A percentile compares a stretch with the other conserved stretches of the same genome.
These are phyloP conservation scores for Dactylonectria estremocensis DNA, from an alignment of 2,329 filamentous ascomycete genomes.

Conservation along the genomic window DNA sequence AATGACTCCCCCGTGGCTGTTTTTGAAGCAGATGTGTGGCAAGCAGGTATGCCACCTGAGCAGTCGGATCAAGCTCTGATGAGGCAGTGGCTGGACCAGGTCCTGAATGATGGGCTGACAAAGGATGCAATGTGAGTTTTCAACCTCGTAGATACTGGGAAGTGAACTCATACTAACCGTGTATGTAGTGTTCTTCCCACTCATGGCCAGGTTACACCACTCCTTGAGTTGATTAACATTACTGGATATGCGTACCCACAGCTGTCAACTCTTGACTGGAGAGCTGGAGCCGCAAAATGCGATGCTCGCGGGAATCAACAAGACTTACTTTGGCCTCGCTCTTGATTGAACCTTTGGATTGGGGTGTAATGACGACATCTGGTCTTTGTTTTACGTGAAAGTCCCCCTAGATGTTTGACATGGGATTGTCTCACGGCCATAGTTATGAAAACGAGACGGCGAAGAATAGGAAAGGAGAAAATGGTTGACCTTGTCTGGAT, in stretches of 20 bases:
- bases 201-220: conserved; percentile 16
- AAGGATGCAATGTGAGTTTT: conserved; percentile 15
- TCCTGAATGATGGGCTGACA: conserved; percentile 8
- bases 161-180: background rate
- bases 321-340: too few relatives aligned
- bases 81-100: conserved; percentile 28
- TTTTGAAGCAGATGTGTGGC: conserved; percentile 27
- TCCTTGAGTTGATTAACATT: conserved; percentile 24
- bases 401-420: too few relatives aligned
- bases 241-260: conserved; percentile 22
- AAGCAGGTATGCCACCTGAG: conserved; percentile 17
- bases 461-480: too few relatives aligned
- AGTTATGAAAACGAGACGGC: too few relatives aligned
- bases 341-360: too few relatives aligned
- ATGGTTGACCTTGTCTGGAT: too few relatives aligned
- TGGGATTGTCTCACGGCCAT: too few relatives aligned
- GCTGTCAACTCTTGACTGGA: conserved; percentile 14
- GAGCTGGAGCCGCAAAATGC: conserved; percentile 13
- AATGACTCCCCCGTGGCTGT: conserved; percentile 14
- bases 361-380: too few relatives aligned
- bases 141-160: rapidly evolving
- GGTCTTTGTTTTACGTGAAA: too few relatives aligned
- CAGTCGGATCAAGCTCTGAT: conserved; percentile 19
- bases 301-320: too few relatives aligned
- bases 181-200: conserved; percentile 19